Base-by-base conservation (phyloP, 2,329 filamentous ascomycete genomes). In the Monilinia aucupariae region DNA sequence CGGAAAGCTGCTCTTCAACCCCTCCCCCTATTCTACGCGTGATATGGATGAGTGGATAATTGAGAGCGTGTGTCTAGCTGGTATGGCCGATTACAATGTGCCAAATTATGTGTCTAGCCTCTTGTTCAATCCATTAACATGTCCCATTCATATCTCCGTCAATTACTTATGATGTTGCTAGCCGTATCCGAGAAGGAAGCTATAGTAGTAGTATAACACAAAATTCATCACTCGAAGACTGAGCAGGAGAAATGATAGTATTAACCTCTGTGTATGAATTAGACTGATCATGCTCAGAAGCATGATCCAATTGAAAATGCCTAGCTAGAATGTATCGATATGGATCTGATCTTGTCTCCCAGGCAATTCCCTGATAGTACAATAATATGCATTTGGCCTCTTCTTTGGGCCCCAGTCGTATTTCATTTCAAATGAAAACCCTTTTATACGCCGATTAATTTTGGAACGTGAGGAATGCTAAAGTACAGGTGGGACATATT, bases 401-500 rank as follows among this genome's bases (percentile, higher is more conserved):
- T 13, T 30, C 37, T 62, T 58, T 27, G 43, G 48, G 25, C 51
- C 32, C 25, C 43, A 32, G 15, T 58, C 27, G 41, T 51, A n/a
- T 41, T 25, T 49, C 41, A 49, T 49, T 32, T 56, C 52, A 43
- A 49, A 13, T 53, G 37, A 41, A 55, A 43, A 32, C 30, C 25
- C 60, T 37, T 22, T 41, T 22, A 25, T 58, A 25, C 60, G 60
- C 60, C 60, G 43, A 32, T 45, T 25, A 59, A 59, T 59, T 54
- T 54, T 59, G 37, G n/a, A 63, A 63, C 37, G 27, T 6, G 54
- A 59, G 22, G 9, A 47, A 34, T 51, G 37, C 61, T 63, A 63
- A 59, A 59, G 22, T 59, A 59, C 61, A 59, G 43, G 37, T 25
- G 32, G 34, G 25, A n/a, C 27, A 47, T 20, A 27, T 37, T 30